phyloP scores from a whole-genome alignment of 1,284 basidiomycete genomes.

The Meripilus lineatus region DNA sequence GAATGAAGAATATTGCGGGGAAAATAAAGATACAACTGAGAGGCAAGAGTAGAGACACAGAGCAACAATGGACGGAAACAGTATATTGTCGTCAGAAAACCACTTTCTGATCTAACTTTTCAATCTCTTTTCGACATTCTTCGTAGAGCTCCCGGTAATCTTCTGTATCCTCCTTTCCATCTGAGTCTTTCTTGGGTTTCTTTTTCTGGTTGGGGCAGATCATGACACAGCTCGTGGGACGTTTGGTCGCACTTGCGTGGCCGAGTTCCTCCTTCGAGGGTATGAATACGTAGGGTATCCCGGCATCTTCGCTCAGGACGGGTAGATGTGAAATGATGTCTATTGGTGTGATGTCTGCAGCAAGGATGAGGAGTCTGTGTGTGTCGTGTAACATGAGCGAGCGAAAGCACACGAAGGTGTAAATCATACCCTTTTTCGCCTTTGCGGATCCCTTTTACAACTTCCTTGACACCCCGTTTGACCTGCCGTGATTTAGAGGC shows the following conservation, averaged over 20 bases:
- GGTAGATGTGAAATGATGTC: slow-evolving; percentile 98
- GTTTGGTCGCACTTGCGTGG: slow-evolving; percentile 92
- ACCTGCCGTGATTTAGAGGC: slow-evolving; percentile 91
- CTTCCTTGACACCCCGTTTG: slow-evolving; percentile 94
- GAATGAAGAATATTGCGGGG: not conserved
- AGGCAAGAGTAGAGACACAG: slow-evolving; percentile 5
- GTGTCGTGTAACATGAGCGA: slow-evolving; percentile 8
- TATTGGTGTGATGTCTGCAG: slow-evolving; percentile 96
- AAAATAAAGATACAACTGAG: slow-evolving; percentile 8
- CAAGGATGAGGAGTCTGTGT: slow-evolving; percentile 83
- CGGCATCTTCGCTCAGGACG: slow-evolving; percentile 90
- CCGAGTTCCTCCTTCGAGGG: slow-evolving; percentile 93
- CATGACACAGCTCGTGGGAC: slow-evolving; percentile 98
- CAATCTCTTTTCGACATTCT: slow-evolving; percentile 82
- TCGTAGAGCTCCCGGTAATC: slow-evolving; percentile 84
- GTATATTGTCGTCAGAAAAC: slow-evolving; percentile 43
- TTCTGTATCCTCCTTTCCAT: slow-evolving; percentile 62
- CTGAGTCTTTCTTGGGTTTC: slow-evolving; percentile 62
- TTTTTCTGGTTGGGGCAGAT: slow-evolving; percentile 78
- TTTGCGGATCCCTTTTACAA: slow-evolving; percentile 93
- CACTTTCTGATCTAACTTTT: slow-evolving; percentile 71
- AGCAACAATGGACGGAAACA: slow-evolving; percentile 5
- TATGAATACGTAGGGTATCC: slow-evolving; percentile 90
- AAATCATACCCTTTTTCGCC: slow-evolving; percentile 84
- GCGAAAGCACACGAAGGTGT: slow-evolving; percentile 1